A percentile compares a stretch with the other conserved stretches of the same genome.
These are phyloP conservation scores for Myxozyma mucilagina DNA, from an alignment of 805 yeast genomes.

Conservation along the genomic window DNA sequence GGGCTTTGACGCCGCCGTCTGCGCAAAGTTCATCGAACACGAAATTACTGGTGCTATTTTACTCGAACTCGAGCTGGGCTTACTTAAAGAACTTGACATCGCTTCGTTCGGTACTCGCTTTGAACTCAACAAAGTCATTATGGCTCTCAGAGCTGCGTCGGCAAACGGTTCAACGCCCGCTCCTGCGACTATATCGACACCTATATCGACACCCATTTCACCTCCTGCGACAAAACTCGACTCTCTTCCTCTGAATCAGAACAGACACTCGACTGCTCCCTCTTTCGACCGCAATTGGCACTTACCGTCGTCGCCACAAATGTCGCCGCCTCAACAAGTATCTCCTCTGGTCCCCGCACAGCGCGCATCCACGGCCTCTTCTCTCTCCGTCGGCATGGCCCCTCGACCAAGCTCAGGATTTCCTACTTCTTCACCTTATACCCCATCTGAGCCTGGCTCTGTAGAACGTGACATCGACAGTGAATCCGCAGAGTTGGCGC, in stretches of 20 bases:
- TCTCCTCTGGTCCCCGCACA: constrained; percentile 14
- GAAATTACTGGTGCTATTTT: constrained; percentile 86
- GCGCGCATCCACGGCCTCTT: neutral
- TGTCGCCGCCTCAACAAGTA: constrained; percentile 10
- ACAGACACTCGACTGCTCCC: constrained; percentile 13
- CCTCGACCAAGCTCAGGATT: no score
- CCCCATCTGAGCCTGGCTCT: no score
- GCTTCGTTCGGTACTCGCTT: constrained; percentile 92
- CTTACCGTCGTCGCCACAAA: constrained; percentile 23
- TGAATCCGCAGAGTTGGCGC: no score
- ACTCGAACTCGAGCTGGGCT: constrained; percentile 79
- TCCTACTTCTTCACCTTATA: no score
- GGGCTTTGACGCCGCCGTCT: constrained; percentile 73
- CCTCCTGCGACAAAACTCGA: constrained; percentile 21
- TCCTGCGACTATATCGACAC: neutral
- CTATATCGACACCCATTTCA: constrained; percentile 5
- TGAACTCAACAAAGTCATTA: constrained; percentile 87
- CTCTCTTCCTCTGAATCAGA: neutral
- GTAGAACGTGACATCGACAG: no score
- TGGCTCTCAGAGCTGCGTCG: constrained; percentile 39
- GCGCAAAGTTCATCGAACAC: constrained; percentile 80
- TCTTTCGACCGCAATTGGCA: constrained; percentile 29
- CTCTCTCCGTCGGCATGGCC: no score
- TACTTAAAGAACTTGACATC: constrained; percentile 88
- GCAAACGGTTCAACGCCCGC: neutral